phyloP scores from a whole-genome alignment of 805 yeast genomes.

The Nakazawaea holstii region DNA sequence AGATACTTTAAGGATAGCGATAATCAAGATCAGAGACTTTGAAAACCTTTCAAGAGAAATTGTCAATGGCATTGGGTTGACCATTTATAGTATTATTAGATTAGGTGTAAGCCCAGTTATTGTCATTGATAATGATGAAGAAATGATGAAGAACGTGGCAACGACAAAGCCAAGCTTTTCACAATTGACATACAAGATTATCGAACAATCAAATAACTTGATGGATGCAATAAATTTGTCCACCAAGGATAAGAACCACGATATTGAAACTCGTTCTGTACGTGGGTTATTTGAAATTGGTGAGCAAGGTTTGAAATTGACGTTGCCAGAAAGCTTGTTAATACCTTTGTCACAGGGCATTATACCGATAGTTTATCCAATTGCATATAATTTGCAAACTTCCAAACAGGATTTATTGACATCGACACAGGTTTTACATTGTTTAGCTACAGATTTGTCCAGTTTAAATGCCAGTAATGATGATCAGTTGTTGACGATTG shows the following conservation, averaged over 20 bases:
- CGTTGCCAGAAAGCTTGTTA: slow-evolving; percentile 32
- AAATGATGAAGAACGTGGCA: neutral
- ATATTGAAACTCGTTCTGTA: slow-evolving; percentile 24
- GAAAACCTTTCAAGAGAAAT: slow-evolving; percentile 25
- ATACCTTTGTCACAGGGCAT: slow-evolving; percentile 37
- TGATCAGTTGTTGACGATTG: slow-evolving; percentile 45
- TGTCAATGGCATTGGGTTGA: slow-evolving; percentile 46
- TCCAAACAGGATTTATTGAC: slow-evolving; percentile 25
- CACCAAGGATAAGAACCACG: slow-evolving; percentile 11
- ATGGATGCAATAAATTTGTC: slow-evolving; percentile 15
- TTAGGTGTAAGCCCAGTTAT: slow-evolving; percentile 75
- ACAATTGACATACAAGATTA: slow-evolving; percentile 14
- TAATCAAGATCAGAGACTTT: slow-evolving; percentile 45
- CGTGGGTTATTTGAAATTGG: slow-evolving; percentile 31
- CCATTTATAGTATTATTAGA: slow-evolving; percentile 47
- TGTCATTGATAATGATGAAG: slow-evolving; percentile 42
- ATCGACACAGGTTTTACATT: slow-evolving; percentile 35
- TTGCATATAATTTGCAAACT: slow-evolving; percentile 31
- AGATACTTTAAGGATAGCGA: slow-evolving; percentile 45
- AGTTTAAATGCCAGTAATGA: slow-evolving; percentile 17
- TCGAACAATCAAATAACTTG: slow-evolving; percentile 18
- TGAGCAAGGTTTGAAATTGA: slow-evolving; percentile 15
- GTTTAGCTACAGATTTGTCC: slow-evolving; percentile 30
- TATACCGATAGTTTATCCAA: slow-evolving; percentile 63
- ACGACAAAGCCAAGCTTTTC: slow-evolving; percentile 7